phyloP scores from a whole-genome alignment of 306 rosid genomes.

The Prinsepia uniflora region DNA sequence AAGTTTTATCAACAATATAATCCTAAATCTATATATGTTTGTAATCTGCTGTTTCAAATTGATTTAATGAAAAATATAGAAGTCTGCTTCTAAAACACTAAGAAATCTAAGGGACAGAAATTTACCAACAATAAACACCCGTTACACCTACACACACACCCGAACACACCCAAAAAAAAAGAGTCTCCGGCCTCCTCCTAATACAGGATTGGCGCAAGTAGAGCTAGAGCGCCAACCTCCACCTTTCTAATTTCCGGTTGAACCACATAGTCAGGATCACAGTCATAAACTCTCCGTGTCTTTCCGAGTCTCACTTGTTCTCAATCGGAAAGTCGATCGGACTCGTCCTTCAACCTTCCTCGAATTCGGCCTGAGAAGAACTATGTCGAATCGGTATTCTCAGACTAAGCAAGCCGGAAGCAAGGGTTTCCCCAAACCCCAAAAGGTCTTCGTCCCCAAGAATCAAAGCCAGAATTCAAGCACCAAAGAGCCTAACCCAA shows the following conservation, averaged over 20 bases:
- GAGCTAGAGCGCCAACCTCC: background rate
- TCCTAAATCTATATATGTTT: too few species aligned
- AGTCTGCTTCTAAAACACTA: too few species aligned
- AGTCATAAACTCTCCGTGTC: background rate
- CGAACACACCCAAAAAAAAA: too few species aligned
- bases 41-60: too few species aligned
- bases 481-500: conserved; percentile 27
- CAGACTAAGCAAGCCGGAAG: conserved; percentile 38
- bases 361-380: background rate
- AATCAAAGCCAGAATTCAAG: conserved; percentile 41
- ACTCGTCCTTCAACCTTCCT: too few species aligned
- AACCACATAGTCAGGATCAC: background rate
- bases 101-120: too few species aligned
- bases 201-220: background rate
- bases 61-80: too few species aligned
- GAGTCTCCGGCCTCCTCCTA: background rate
- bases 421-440: conserved; percentile 52
- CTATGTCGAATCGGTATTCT: conserved; percentile 53
- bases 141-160: too few species aligned
- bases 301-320: background rate
- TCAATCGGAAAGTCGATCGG: conserved; percentile 2
- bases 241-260: background rate
- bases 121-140: too few species aligned
- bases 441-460: conserved; percentile 61
- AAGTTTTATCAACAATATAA: too few species aligned